Evolutionary conservation across 2,329 filamentous ascomycete genomes (phyloP), one percentile per base, ranked within the genome.

Genomic region (Taxawa tesnikishii): DNA sequence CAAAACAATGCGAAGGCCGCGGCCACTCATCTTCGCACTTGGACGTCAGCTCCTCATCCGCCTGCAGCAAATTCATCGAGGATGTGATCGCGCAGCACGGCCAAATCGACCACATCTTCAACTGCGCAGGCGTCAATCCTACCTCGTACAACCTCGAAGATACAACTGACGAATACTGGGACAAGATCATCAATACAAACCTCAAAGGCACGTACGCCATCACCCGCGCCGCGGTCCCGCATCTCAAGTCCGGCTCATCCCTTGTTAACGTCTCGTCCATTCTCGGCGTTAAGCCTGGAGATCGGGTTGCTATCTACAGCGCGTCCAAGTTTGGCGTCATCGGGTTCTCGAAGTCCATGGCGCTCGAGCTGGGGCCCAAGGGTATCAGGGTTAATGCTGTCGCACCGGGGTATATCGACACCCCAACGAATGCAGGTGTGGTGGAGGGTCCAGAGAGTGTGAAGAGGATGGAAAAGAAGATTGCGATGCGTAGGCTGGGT

Each of bases 341-440:
- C 5, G 62, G 59, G 2, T 47, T 65, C 31, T 63, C 60, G 9
- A 61, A 62, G 65, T 28, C 49, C 33, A 46, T 63, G 60, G 55
- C 54, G 5, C 42, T 55, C 31, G 56, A 59, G 39, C 47, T 57
- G 39, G 56, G 50, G 0, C 44, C 49, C 3, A 47, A 51, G 26
- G 53, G 53, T 4, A 52, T 60, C 15, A 42, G 57, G 18, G 52
- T 58, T 21, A 60, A 60, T 39, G 55, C 50, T 12, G 39, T 60
- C 3, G 53, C 53, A 25, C 57, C 56, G 2, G 57, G 57, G 4
- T 59, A 61, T 28, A 65, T 63, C 29, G 51, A 63, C 38, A 66
- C 62, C 31, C 60, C 62, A 11, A 58, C 56, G 5, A 68, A 67
- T 50, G 62, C 63, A 6, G 60, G 59, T 4, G 63, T 70, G 18